Conservation (phyloP, 225 moss, liverwort and hornwort genomes). For the Bryum argenteum region DNA sequence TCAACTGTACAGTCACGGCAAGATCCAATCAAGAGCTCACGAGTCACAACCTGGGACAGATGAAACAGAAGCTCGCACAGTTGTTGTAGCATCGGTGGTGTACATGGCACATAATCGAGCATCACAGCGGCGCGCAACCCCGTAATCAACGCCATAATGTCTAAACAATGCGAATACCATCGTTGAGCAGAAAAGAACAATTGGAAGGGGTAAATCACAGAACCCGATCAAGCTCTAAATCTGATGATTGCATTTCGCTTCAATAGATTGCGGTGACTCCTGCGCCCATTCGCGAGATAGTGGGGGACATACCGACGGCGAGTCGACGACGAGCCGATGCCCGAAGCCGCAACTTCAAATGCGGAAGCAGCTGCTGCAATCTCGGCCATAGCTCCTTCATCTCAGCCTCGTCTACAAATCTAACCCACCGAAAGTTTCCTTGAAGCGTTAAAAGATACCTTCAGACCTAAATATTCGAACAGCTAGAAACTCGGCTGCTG, state of each 20-base stretch:
- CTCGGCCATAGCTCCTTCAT: constrained; percentile 50
- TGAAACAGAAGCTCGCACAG: constrained; percentile 51
- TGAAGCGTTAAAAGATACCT: not conserved
- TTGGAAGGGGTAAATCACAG: not conserved
- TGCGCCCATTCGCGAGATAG: not conserved
- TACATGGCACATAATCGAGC: constrained; percentile 53
- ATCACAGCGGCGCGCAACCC: constrained; percentile 49
- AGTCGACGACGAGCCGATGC: constrained; percentile 56
- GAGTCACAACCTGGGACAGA: constrained; percentile 49
- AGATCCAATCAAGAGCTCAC: constrained; percentile 20
- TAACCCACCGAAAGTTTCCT: not conserved
- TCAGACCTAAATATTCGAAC: not conserved
- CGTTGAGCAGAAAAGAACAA: not conserved
- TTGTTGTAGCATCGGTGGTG: constrained; percentile 41
- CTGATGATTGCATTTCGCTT: too few species aligned
- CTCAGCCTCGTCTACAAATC: not conserved
- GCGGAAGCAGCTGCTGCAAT: constrained; percentile 52
- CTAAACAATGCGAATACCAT: constrained; percentile 33
- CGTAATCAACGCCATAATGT: constrained; percentile 51
- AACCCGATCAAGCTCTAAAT: not conserved
- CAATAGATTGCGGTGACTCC: not conserved
- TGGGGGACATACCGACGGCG: constrained; percentile 36
- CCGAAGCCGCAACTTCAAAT: constrained; percentile 53
- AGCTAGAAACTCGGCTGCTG: not conserved
- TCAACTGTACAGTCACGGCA: not conserved